Evolutionary conservation across 2,329 filamentous ascomycete species (phyloP).

Genomic region (Talaromyces sp.): DNA sequence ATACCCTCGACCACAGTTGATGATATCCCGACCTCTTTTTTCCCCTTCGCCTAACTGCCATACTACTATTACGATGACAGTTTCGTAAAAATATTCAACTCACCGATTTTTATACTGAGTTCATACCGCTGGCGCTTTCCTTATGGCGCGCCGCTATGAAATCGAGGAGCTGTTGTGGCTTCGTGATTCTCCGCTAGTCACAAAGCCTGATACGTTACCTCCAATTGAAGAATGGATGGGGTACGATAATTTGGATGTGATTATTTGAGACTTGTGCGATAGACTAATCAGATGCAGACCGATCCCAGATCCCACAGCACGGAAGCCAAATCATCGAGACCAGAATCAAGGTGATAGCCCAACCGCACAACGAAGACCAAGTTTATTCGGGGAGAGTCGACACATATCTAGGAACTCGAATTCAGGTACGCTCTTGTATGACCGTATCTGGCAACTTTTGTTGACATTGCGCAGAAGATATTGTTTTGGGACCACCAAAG

Average conservation of each 20-base stretch:
- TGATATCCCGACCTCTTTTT: not conserved
- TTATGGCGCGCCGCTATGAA: constrained; percentile 62
- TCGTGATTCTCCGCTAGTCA: constrained; percentile 76
- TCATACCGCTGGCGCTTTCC: constrained; percentile 21
- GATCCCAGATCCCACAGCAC: constrained; percentile 40
- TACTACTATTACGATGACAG: not conserved
- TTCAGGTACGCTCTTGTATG: constrained; percentile 36
- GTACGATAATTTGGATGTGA: constrained; percentile 51
- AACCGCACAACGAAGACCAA: constrained; percentile 34
- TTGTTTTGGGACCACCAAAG: constrained; percentile 80
- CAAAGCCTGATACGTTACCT: constrained; percentile 74
- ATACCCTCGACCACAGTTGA: not conserved
- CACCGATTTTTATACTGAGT: not conserved
- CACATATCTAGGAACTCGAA: constrained; percentile 49
- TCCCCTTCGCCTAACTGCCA: not conserved
- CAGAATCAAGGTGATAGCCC: constrained; percentile 33
- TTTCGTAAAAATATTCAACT: not conserved
- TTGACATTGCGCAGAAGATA: constrained; percentile 58
- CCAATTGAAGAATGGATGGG: constrained; percentile 96
- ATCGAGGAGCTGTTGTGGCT: constrained; percentile 72
- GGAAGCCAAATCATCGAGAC: constrained; percentile 38
- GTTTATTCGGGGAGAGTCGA: constrained; percentile 40
- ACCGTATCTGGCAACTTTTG: not conserved
- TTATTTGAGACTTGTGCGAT: not conserved
- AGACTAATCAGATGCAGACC: constrained; percentile 29